Conservation (phyloP, 306 rosid species). For the Benincasa hispida region DNA sequence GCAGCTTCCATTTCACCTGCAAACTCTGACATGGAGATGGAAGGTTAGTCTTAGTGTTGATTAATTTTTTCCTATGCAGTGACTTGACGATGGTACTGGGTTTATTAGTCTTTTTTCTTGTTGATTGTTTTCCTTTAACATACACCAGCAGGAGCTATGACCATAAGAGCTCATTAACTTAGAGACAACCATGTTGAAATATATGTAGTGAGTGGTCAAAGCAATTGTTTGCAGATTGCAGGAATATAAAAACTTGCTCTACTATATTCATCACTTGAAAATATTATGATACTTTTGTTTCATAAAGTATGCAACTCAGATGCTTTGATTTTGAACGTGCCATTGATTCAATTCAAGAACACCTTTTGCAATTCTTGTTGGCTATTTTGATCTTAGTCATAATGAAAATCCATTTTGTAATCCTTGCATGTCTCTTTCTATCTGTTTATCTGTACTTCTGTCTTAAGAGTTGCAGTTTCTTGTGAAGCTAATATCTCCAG, state of each 20-base stretch:
- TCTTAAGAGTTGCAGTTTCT: neutral
- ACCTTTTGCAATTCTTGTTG: neutral
- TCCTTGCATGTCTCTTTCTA: neutral
- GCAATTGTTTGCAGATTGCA: neutral
- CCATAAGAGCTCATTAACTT: neutral
- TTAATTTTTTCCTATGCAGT: neutral
- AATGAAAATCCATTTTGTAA: neutral
- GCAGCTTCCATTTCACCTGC: constrained; percentile 24
- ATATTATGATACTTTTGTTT: neutral
- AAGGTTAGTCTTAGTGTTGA: constrained; percentile 43
- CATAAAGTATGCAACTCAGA: neutral
- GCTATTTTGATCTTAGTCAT: neutral
- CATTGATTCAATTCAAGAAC: neutral
- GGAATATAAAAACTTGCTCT: neutral
- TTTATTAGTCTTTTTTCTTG: neutral
- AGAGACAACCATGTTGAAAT: neutral
- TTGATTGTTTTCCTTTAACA: neutral
- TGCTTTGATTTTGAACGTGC: neutral
- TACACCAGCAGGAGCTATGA: neutral
- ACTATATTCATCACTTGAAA: neutral
- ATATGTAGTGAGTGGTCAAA: neutral
- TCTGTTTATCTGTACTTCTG: neutral
- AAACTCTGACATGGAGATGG: constrained; percentile 99
- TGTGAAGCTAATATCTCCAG: neutral
- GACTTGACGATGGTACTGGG: neutral